phyloP scores from a whole-genome alignment of 169 alveolate species.

The Blepharisma undulans region DNA sequence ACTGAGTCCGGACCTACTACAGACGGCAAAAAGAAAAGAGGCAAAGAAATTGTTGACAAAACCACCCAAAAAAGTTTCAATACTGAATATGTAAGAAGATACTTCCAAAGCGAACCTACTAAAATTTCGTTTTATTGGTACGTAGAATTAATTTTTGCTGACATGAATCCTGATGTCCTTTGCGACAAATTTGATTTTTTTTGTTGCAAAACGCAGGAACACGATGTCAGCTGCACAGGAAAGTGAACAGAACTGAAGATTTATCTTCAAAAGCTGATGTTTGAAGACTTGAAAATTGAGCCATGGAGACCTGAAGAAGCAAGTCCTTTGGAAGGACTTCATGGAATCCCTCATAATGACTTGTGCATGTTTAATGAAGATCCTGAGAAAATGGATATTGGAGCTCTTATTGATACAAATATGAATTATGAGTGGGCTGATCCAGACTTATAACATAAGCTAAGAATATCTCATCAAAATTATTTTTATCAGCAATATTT shows the following conservation, averaged over 20 bases:
- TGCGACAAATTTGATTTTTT: not conserved
- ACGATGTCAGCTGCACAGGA: not conserved
- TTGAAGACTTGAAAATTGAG: not conserved
- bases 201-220: not conserved
- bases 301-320: not conserved
- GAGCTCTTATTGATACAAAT: not conserved
- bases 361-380: not conserved
- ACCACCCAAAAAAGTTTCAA: not conserved
- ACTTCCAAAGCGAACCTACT: not conserved
- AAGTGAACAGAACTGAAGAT: not conserved
- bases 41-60: not conserved
- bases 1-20: slow-evolving; percentile 30
- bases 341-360: not conserved
- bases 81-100: not conserved
- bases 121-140: not conserved
- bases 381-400: not conserved
- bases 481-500: too few species aligned
- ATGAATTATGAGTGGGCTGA: not conserved
- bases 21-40: slow-evolving; percentile 20
- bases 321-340: not conserved
- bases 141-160: not conserved
- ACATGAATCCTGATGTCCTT: not conserved
- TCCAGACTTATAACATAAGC: not conserved
- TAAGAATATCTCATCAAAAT: not conserved
- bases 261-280: not conserved